These are phyloP conservation scores for Penicillium dipodomyicola DNA, from an alignment of 495 filamentous ascomycete genomes.

Conservation along the genomic window DNA sequence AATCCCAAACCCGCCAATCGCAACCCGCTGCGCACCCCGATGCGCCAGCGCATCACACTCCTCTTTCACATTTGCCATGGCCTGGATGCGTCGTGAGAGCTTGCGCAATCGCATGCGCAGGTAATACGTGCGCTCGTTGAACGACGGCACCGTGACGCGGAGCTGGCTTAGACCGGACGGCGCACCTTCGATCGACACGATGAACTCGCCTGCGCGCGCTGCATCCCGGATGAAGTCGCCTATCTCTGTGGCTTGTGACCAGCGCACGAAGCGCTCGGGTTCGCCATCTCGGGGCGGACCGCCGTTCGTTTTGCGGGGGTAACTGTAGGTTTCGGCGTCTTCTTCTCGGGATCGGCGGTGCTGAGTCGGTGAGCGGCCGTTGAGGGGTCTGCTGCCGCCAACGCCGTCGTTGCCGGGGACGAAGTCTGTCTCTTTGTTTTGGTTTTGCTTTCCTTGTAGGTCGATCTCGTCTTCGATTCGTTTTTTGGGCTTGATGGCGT, in stretches of 20 bases:
- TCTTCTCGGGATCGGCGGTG: constrained; percentile 24
- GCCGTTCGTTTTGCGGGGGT: constrained; percentile 30
- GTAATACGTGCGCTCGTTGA: constrained; percentile 85
- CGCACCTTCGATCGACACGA: constrained; percentile 75
- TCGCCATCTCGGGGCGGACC: constrained; percentile 11
- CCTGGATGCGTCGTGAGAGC: constrained; percentile 62
- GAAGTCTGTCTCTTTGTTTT: constrained; percentile 8
- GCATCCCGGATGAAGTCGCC: constrained; percentile 96
- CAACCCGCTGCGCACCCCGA: constrained; percentile 71
- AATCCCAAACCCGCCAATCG: constrained; percentile 70
- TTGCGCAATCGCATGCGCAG: constrained; percentile 73
- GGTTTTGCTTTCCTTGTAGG: constrained; percentile 24
- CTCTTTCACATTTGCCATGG: constrained; percentile 68
- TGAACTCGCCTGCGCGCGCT: constrained; percentile 77
- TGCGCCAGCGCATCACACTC: constrained; percentile 81
- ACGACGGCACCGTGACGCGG: constrained; percentile 76
- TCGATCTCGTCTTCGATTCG: constrained; percentile 50
- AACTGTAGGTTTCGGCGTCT: constrained; percentile 39
- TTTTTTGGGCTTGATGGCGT: constrained; percentile 51
- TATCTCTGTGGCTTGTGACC: constrained; percentile 85
- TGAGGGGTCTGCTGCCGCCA: constrained; percentile 5
- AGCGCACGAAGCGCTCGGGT: constrained; percentile 70
- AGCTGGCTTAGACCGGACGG: constrained; percentile 58
- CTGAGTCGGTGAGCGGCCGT: background rate
- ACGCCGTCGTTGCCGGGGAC: constrained; percentile 7